Evolutionary conservation across 1,284 basidiomycete species (phyloP).

Genomic region (Leccinum pachyderme): DNA sequence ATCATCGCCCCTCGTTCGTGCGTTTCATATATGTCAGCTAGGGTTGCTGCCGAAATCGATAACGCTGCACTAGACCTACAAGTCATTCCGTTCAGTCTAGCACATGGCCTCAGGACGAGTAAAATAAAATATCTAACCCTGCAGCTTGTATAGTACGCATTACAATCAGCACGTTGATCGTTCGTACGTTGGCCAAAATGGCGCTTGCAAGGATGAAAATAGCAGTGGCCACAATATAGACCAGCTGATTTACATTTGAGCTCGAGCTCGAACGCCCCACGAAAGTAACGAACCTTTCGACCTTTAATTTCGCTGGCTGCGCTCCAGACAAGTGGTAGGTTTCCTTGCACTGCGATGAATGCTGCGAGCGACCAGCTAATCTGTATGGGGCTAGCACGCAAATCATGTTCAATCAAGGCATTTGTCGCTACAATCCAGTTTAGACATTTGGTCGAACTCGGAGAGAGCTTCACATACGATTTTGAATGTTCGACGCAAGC

Average conservation of each 20-base stretch:
- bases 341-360: slow-evolving; percentile 80
- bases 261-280: background rate
- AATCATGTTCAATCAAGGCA: slow-evolving; percentile 59
- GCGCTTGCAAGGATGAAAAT: slow-evolving; percentile 66
- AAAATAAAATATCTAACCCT: slow-evolving; percentile 43
- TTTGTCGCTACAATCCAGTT: slow-evolving; percentile 51
- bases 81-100: background rate
- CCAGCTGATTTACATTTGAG: slow-evolving; percentile 40
- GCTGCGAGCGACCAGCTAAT: slow-evolving; percentile 74
- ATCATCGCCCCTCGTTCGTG: slow-evolving; percentile 78
- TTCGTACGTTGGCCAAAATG: slow-evolving; percentile 59
- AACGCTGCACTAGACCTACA: slow-evolving; percentile 73
- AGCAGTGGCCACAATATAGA: slow-evolving; percentile 63
- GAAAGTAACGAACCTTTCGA: slow-evolving; percentile 54
- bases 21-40: slow-evolving; percentile 81
- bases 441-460: slow-evolving; percentile 20
- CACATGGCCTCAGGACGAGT: background rate
- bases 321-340: slow-evolving; percentile 68
- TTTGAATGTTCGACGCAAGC: slow-evolving; percentile 67
- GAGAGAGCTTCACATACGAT: slow-evolving; percentile 41
- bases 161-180: slow-evolving; percentile 66
- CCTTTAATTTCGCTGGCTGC: slow-evolving; percentile 78
- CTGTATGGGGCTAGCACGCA: slow-evolving; percentile 64
- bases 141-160: slow-evolving; percentile 70
- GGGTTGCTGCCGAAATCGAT: slow-evolving; percentile 75